Percentiles rank a stretch among this genome's conserved stretches.
Evolutionary conservation across 139 green algal species (phyloP).

Genomic region (Chlamydomonas sp.): DNA sequence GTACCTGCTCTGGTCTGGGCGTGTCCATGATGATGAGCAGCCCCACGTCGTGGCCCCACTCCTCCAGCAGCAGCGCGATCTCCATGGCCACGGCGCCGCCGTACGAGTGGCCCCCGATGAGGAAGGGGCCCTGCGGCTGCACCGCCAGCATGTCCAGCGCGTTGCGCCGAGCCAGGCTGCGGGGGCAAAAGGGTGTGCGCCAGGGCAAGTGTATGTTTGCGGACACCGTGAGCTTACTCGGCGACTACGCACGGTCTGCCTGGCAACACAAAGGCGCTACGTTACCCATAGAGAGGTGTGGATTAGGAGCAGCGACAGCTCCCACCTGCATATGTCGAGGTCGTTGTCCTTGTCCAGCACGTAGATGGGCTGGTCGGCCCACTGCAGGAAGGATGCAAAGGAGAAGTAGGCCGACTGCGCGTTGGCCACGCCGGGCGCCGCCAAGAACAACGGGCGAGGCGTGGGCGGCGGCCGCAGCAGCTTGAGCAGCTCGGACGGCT

Average conservation of each 20-base stretch:
- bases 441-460: constrained; percentile 83
- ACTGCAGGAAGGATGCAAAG: constrained; percentile 62
- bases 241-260: neutral
- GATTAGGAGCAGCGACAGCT: neutral
- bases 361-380: constrained; percentile 86
- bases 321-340: constrained; percentile 66
- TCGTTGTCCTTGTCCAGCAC: constrained; percentile 95
- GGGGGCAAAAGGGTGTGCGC: neutral
- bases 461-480: constrained; percentile 62
- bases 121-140: constrained; percentile 83
- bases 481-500: constrained; percentile 79
- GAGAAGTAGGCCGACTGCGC: constrained; percentile 83
- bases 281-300: no score
- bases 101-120: constrained; percentile 90
- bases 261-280: neutral
- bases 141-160: constrained; percentile 81
- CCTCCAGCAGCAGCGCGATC: constrained; percentile 85
- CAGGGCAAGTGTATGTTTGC: no score
- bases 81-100: constrained; percentile 86
- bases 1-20: constrained; percentile 60
- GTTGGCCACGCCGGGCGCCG: constrained; percentile 90
- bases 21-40: constrained; percentile 89
- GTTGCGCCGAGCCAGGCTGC: constrained; percentile 74
- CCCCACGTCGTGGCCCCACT: constrained; percentile 81
- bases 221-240: no score